Evolutionary conservation across 1,284 basidiomycete species (phyloP).

Genomic region (Naganishia albida): DNA sequence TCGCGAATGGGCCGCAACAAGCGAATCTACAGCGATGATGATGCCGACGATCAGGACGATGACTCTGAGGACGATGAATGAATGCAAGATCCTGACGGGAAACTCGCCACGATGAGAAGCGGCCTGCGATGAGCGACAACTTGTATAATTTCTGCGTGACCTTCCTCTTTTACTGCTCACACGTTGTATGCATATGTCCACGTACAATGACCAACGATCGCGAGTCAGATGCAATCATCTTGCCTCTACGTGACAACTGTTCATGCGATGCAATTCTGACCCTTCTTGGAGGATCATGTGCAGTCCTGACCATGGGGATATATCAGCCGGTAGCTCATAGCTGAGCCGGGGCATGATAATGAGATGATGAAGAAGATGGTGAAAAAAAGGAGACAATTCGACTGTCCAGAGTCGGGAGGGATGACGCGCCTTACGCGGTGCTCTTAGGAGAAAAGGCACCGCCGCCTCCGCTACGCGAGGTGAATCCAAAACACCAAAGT

Average conservation of each 20-base stretch:
- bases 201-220: no score
- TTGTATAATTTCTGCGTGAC: background rate
- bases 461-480: background rate
- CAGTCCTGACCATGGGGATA: no score
- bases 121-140: background rate
- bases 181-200: conserved; percentile 9
- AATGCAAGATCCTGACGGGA: background rate
- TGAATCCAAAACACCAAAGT: conserved; percentile 15
- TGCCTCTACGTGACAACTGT: no score
- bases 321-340: no score
- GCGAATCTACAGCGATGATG: conserved; percentile 19
- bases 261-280: no score
- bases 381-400: background rate
- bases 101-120: no score
- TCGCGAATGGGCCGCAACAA: background rate
- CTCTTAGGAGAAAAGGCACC: conserved; percentile 9
- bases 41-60: conserved; percentile 22
- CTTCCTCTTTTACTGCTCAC: background rate
- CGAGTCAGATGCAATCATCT: no score
- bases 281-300: no score
- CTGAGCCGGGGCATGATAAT: no score
- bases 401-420: conserved; percentile 11
- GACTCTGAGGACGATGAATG: conserved; percentile 19
- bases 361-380: background rate
- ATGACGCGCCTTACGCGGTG: conserved; percentile 18